A percentile compares a stretch with the other conserved stretches of the same genome.
phyloP scores from a whole-genome alignment of 768 basidiomycete genomes.

The Harrya chromipes region DNA sequence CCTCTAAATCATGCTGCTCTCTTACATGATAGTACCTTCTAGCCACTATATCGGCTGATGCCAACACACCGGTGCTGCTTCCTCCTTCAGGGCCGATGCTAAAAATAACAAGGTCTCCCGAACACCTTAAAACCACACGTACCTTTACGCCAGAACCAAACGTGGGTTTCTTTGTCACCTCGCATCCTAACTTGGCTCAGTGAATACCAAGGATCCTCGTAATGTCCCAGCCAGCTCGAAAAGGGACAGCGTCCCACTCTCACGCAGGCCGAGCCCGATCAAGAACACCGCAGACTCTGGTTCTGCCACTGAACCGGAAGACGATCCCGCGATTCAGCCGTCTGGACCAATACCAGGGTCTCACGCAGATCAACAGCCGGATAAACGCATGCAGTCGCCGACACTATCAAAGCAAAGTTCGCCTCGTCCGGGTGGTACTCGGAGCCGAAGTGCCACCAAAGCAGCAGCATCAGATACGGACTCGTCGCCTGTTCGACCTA shows the following conservation, averaged over 20 bases:
- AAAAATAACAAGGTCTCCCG: conserved; percentile 11
- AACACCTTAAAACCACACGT: conserved; percentile 5
- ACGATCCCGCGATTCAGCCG: conserved; percentile 7
- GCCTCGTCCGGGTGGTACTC: conserved; percentile 12
- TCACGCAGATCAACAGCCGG: conserved; percentile 11
- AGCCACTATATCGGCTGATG: conserved; percentile 53
- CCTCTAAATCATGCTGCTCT: conserved; percentile 3
- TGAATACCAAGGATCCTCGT: conserved; percentile 14
- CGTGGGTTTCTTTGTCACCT: conserved; percentile 17
- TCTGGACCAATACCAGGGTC: not conserved
- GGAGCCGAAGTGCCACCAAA: conserved; percentile 25
- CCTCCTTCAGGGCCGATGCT: conserved; percentile 13
- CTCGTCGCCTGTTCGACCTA: conserved; percentile 47
- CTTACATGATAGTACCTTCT: conserved; percentile 15
- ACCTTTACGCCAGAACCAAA: conserved; percentile 9
- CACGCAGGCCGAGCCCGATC: conserved; percentile 12
- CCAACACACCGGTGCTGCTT: conserved; percentile 44
- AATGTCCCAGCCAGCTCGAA: conserved; percentile 3
- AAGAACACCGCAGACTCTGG: conserved; percentile 13
- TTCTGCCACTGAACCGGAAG: conserved; percentile 32
- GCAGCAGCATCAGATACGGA: conserved; percentile 41
- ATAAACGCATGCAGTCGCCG: conserved; percentile 20
- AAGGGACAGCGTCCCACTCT: not conserved
- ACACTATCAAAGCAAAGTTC: conserved; percentile 15
- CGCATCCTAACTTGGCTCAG: conserved; percentile 8